These are phyloP conservation scores for Pseudogymnoascus sp. DNA, from an alignment of 2,329 filamentous ascomycete genomes.

Conservation along the genomic window DNA sequence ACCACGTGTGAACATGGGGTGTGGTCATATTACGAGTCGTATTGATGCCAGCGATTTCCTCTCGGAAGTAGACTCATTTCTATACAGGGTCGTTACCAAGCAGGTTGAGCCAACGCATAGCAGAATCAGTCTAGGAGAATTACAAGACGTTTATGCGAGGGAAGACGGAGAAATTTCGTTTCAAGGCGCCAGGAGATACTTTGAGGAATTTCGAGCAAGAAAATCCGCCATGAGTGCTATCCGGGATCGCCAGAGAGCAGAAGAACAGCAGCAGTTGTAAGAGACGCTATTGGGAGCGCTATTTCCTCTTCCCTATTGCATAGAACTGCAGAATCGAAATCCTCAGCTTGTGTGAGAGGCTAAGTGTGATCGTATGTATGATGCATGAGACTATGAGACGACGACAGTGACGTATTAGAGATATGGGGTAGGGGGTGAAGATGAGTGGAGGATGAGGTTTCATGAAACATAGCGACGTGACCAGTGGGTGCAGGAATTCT, in stretches of 20 bases:
- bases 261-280: too few species aligned
- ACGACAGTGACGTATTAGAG: too few species aligned
- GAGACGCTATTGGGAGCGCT: too few species aligned
- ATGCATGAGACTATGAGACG: too few species aligned
- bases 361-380: too few species aligned
- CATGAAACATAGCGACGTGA: too few species aligned
- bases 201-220: neutral
- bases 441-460: too few species aligned
- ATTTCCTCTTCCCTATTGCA: too few species aligned
- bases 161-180: neutral
- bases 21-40: neutral
- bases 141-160: neutral
- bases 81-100: neutral
- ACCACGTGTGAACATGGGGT: neutral
- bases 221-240: neutral
- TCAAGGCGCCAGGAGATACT: neutral
- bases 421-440: too few species aligned
- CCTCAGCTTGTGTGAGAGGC: too few species aligned
- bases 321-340: too few species aligned
- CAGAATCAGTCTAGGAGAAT: neutral
- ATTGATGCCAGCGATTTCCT: neutral
- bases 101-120: neutral
- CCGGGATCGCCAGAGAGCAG: neutral
- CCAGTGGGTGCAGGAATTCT: too few species aligned
- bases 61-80: neutral